Evolutionary conservation across 108 stramenopile genomes (phyloP), one percentile per base, ranked within the genome.

Genomic region (Cyclotella baltica): DNA sequence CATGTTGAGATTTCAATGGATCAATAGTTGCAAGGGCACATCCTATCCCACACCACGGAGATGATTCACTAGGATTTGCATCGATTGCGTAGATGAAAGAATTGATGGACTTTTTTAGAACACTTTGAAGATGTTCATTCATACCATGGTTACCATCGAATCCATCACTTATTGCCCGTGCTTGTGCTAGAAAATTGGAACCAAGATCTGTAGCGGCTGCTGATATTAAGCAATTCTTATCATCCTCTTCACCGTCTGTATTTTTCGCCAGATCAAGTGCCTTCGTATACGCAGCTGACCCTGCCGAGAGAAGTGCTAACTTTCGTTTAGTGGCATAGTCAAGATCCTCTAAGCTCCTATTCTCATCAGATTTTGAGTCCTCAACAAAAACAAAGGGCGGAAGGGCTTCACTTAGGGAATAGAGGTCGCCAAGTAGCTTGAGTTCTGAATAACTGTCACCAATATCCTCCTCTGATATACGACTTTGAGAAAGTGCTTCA

Each of bases 31-130:
- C 52, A 22, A 90, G 70, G 35, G 92, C 73, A 47, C 84, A 86
- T 0, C 92, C 92, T 11, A 93, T 62, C 19, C 92, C 92, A 75
- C 87, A 89, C 92, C 92, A 93, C 0, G 89, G 87, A 43, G 83
- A 59, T 47, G 86, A 77, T 61, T 79, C 76, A 16, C 70, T 29
- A 9, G 88, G 87, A 59, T 78, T 73, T n/a, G 51, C 33, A 70
- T 73, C 77, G 4, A 87, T 35, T 11, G 86, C 84, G 13, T 18
- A 62, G n/a, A 70, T 37, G 50, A 72, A 84, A 11, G 80, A 46
- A 53, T 75, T 72, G 20, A 71, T 76, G 3, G 78, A 80, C 23
- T 73, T 15, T 31, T 48, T 31, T 20, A 84, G 16, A 27, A 80
- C 62, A 55, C 70, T 69, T 70, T 48, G 37, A 35, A 83, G 22